These are phyloP conservation scores for Paraconiothyrium sp. DNA, from an alignment of 2,329 filamentous ascomycete genomes.

Conservation along the genomic window DNA sequence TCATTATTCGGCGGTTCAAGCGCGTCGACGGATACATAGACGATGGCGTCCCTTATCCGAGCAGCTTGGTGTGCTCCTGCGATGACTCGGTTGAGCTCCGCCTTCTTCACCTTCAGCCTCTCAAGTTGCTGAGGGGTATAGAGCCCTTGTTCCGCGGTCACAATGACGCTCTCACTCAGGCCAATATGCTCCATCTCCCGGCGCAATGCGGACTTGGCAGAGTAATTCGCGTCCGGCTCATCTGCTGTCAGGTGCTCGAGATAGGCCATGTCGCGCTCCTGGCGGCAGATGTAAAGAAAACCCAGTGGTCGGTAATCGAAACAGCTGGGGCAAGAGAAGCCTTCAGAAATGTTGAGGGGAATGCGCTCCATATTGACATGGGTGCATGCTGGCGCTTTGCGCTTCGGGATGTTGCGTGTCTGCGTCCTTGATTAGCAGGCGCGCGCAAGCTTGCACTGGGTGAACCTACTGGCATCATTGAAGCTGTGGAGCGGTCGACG, in stretches of 20 bases:
- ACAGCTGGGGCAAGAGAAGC: conserved; percentile 68
- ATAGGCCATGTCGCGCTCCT: conserved; percentile 59
- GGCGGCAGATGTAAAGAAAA: conserved; percentile 78
- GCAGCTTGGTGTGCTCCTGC: conserved; percentile 29
- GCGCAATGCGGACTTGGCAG: conserved; percentile 34
- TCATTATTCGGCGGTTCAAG: conserved; percentile 29
- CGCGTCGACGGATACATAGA: conserved; percentile 25
- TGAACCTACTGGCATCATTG: conserved; percentile 29
- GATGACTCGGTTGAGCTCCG: conserved; percentile 40
- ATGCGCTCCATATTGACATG: conserved; percentile 75
- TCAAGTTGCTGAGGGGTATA: conserved; percentile 46
- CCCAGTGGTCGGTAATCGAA: conserved; percentile 65
- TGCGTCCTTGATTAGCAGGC: conserved; percentile 24
- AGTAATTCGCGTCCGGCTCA: conserved; percentile 7
- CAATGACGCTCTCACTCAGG: conserved; percentile 47
- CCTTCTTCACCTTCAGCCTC: conserved; percentile 44
- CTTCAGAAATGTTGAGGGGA: conserved; percentile 55
- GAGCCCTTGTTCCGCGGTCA: conserved; percentile 42
- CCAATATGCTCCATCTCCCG: conserved; percentile 39
- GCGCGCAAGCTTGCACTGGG: conserved; percentile 14
- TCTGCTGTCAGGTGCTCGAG: conserved; percentile 17
- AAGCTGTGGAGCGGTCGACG: conserved; percentile 5
- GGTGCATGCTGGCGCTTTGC: conserved; percentile 61
- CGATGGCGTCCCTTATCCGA: conserved; percentile 29
- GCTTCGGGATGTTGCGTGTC: conserved; percentile 33